phyloP scores from a whole-genome alignment of 306 rosid genomes.

The Cicer yamashitae region DNA sequence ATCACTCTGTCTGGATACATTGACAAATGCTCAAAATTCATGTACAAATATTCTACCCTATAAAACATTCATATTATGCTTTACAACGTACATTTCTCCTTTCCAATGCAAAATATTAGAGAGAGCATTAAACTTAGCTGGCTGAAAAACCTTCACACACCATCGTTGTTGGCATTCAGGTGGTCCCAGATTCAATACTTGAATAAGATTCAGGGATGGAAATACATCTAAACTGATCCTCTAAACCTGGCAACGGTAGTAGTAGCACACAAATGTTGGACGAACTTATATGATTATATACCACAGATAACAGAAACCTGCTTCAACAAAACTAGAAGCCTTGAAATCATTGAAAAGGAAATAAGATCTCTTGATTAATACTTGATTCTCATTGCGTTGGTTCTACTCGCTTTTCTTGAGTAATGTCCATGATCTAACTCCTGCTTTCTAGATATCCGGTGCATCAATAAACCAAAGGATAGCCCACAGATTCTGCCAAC shows the following conservation, averaged over 20 bases:
- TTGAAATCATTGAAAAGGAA: slow-evolving; percentile 29
- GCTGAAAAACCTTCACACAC: slow-evolving; percentile 11
- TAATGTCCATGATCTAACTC: slow-evolving; percentile 29
- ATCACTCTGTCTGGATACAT: slow-evolving; percentile 25
- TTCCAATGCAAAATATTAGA: slow-evolving; percentile 9
- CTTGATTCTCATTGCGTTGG: slow-evolving; percentile 27
- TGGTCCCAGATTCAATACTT: slow-evolving; percentile 32
- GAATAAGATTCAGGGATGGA: slow-evolving; percentile 19
- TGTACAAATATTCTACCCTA: slow-evolving; percentile 42
- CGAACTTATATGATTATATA: slow-evolving; percentile 36
- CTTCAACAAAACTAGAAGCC: slow-evolving; percentile 39
- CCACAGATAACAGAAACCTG: slow-evolving; percentile 39
- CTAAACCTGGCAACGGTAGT: slow-evolving; percentile 32
- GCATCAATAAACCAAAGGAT: slow-evolving; percentile 32
- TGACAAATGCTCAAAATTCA: slow-evolving; percentile 45
- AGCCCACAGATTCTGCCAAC: slow-evolving; percentile 35
- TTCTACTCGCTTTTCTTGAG: slow-evolving; percentile 29
- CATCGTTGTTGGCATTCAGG: slow-evolving; percentile 26
- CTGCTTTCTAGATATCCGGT: slow-evolving; percentile 34
- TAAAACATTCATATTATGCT: slow-evolving; percentile 4
- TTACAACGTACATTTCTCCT: slow-evolving; percentile 16
- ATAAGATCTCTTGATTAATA: slow-evolving; percentile 18
- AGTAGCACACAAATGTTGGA: slow-evolving; percentile 27
- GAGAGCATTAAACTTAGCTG: neutral
- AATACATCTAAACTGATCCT: slow-evolving; percentile 16